A percentile compares a stretch with the other conserved stretches of the same genome.
These are phyloP conservation scores for Aspergillus sclerotioniger DNA, from an alignment of 495 filamentous ascomycete species.

Conservation along the genomic window DNA sequence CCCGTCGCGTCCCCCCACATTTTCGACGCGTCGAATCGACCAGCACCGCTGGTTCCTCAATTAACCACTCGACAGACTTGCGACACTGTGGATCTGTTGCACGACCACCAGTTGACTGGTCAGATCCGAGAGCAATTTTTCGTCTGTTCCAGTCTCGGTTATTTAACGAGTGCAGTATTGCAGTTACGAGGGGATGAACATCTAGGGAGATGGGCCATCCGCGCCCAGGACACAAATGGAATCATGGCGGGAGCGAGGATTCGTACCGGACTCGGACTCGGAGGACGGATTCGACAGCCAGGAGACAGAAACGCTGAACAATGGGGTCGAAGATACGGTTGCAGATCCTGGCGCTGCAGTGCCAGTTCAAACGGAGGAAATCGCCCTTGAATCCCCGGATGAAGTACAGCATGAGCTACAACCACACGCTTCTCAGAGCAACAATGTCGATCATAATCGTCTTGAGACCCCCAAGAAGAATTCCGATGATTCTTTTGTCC, in stretches of 20 bases:
- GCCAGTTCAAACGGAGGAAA: neutral
- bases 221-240: constrained; percentile 51
- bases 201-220: constrained; percentile 42
- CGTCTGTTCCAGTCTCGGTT: neutral
- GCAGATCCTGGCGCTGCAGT: constrained; percentile 15
- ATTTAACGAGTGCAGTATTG: neutral
- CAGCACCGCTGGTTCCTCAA: neutral
- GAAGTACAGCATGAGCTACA: neutral
- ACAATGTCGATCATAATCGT: neutral
- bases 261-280: constrained; percentile 61
- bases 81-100: neutral
- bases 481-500: neutral
- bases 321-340: constrained; percentile 10
- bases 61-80: neutral
- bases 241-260: constrained; percentile 61
- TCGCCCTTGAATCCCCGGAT: neutral
- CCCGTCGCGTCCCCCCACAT: constrained; percentile 31
- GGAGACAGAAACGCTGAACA: constrained; percentile 20
- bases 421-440: neutral
- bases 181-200: constrained; percentile 25
- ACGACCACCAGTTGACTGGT: neutral
- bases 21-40: constrained; percentile 36
- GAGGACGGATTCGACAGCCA: constrained; percentile 51
- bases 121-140: neutral
- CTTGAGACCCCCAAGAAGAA: neutral